A percentile compares a stretch with the other conserved stretches of the same genome.
Conservation (phyloP, 2,329 filamentous ascomycete genomes). For the Clonostachys rhizophaga region DNA sequence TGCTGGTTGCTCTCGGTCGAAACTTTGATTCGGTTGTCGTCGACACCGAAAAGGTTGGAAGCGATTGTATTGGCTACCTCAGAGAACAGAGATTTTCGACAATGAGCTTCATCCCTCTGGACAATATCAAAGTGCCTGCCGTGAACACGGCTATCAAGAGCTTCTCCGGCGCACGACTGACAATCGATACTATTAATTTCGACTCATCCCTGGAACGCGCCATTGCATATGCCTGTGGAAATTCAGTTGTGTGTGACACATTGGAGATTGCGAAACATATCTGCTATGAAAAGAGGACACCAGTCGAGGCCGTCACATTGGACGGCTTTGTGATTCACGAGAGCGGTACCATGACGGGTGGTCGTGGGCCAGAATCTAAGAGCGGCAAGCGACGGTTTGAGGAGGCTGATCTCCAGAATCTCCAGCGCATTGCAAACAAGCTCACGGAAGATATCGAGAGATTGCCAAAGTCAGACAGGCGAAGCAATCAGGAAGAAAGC, state of each 20-base stretch:
- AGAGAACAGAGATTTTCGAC: slow-evolving; percentile 84
- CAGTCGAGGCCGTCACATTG: slow-evolving; percentile 89
- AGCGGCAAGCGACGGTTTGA: slow-evolving; percentile 80
- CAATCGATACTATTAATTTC: slow-evolving; percentile 95
- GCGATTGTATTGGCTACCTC: slow-evolving; percentile 91
- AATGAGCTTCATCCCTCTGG: slow-evolving; percentile 91
- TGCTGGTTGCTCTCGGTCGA: slow-evolving; percentile 85
- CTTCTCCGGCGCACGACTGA: slow-evolving; percentile 78
- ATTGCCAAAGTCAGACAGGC: slow-evolving; percentile 73
- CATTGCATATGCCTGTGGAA: slow-evolving; percentile 92
- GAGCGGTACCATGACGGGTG: slow-evolving; percentile 93
- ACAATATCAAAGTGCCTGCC: slow-evolving; percentile 94
- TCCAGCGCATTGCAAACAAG: slow-evolving; percentile 73
- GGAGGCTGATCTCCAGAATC: slow-evolving; percentile 80
- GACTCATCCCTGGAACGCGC: slow-evolving; percentile 84
- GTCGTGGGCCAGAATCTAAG: slow-evolving; percentile 72
- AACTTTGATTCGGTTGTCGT: slow-evolving; percentile 95
- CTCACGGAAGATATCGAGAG: slow-evolving; percentile 73
- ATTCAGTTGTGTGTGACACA: slow-evolving; percentile 89
- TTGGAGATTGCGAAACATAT: slow-evolving; percentile 83
- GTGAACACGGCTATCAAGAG: slow-evolving; percentile 89
- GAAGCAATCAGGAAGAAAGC: slow-evolving; percentile 72
- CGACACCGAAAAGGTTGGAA: slow-evolving; percentile 89
- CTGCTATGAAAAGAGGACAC: slow-evolving; percentile 77
- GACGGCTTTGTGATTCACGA: slow-evolving; percentile 98